Evolutionary conservation across 768 basidiomycete species (phyloP), one percentile per base, ranked within the genome.

Genomic region (Leccinum disarticulatum): DNA sequence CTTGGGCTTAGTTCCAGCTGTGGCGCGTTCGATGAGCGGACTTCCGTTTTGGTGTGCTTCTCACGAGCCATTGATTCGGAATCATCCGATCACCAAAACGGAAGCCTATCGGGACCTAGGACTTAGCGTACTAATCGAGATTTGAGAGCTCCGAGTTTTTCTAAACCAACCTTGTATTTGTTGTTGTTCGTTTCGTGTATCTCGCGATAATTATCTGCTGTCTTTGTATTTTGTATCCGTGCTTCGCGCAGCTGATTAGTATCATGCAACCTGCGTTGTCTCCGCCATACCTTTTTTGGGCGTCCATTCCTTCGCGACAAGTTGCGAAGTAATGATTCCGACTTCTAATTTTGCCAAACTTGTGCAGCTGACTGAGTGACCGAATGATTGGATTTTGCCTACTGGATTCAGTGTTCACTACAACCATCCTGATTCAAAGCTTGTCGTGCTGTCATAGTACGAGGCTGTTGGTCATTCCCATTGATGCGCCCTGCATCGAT

Each of bases 211-310:
- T 22, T 22, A 22, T 22, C 22, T 22, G 22, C 22, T 22, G 22
- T 22, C 22, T 22, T 22, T 22, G 22, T 22, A 22, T 22, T 22
- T 22, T 22, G 22, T 22, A 22, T 22, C 22, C 22, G 22, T 22
- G 22, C 22, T 22, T 22, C 22, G 22, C 22, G 22, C 22, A 30
- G 51, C 7, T 22, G 22, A 22, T 22, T 22, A 22, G 54, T 30
- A 14, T 49, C 27, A 25, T n/a, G 15, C 30, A n/a, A 6, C 27
- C 13, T 41, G 36, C 25, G 28, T n/a, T n/a, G 19, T 31, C 28
- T 46, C 43, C 31, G 46, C 36, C 25, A 36, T 30, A 6, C 47
- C 63, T 22, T 61, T 55, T 63, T 55, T 11, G 48, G 62, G 31
- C 4, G 22, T 17, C 11, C 31, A 48, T 60, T 56, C 28, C 52